These are phyloP conservation scores for Colletotrichum sansevieriae DNA, from an alignment of 2,329 filamentous ascomycete species.

Conservation along the genomic window DNA sequence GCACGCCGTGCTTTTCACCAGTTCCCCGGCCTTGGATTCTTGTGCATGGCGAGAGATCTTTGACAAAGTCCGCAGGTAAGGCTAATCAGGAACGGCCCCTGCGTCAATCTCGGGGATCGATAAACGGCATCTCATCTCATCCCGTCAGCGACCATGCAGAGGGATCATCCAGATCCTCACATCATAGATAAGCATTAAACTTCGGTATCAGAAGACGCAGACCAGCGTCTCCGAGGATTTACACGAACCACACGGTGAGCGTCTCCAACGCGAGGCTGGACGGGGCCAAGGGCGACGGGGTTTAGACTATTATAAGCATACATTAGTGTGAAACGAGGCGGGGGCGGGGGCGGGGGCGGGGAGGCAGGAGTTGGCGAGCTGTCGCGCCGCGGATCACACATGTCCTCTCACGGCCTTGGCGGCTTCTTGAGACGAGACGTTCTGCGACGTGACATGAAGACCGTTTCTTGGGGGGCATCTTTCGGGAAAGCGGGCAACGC, in stretches of 20 bases:
- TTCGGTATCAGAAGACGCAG: constrained; percentile 5
- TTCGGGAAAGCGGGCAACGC: neutral
- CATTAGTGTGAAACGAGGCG: constrained; percentile 8
- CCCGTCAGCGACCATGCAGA: neutral
- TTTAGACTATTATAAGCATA: constrained; percentile 24
- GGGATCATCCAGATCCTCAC: neutral
- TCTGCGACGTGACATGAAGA: constrained; percentile 31
- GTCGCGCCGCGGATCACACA: constrained; percentile 29
- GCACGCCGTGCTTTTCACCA: neutral
- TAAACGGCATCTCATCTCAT: constrained; percentile 4
- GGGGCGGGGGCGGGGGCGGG: too few species aligned
- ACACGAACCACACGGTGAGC: constrained; percentile 1
- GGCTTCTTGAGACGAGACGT: constrained; percentile 27
- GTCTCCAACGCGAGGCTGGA: neutral
- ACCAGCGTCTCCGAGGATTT: neutral
- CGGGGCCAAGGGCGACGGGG: neutral
- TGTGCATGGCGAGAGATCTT: neutral
- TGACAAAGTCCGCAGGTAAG: constrained; percentile 11
- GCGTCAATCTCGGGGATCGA: neutral
- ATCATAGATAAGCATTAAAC: neutral
- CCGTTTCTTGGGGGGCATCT: constrained; percentile 7
- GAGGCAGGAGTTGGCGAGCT: constrained; percentile 32
- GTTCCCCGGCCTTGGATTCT: constrained; percentile 13
- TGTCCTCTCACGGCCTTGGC: constrained; percentile 5
- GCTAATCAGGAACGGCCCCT: neutral